Conservation (phyloP, 2,329 filamentous ascomycete species). For the Laburnicola sp. region DNA sequence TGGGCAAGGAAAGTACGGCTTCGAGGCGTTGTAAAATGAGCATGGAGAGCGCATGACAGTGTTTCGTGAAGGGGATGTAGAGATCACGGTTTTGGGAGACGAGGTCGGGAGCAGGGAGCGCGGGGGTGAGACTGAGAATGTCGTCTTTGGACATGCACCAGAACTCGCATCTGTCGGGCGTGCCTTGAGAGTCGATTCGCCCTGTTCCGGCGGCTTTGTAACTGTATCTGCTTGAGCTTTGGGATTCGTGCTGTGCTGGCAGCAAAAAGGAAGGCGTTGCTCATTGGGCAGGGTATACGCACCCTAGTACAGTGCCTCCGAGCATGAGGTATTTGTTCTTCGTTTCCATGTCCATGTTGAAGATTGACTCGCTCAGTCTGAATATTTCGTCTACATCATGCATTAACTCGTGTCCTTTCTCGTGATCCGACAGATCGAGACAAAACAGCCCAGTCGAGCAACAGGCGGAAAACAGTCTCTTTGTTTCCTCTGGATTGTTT, state of each 20-base stretch:
- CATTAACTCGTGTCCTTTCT: background rate
- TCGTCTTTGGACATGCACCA: slow-evolving; percentile 4
- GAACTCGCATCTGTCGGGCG: slow-evolving; percentile 4
- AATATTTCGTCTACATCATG: slow-evolving; percentile 1
- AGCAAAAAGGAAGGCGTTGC: no score
- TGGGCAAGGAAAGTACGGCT: background rate
- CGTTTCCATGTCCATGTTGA: background rate
- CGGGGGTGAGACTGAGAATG: background rate
- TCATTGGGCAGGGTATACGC: background rate
- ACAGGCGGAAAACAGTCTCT: background rate
- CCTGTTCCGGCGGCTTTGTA: slow-evolving; percentile 4
- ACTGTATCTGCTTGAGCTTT: background rate
- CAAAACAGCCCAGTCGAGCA: background rate
- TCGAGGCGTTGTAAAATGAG: background rate
- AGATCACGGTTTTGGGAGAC: background rate
- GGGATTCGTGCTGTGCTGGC: background rate
- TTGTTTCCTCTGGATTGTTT: background rate
- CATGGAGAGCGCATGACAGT: slow-evolving; percentile 2
- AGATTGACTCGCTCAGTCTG: background rate
- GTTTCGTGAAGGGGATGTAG: background rate
- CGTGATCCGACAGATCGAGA: background rate
- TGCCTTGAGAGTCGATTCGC: background rate
- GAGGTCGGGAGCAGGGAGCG: slow-evolving; percentile 2
- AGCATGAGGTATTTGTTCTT: slow-evolving; percentile 1
- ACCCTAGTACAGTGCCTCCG: slow-evolving; percentile 2